A percentile compares a stretch with the other conserved stretches of the same genome.
phyloP scores from a whole-genome alignment of 2,329 filamentous ascomycete species.

The Cladophialophora psammophila region DNA sequence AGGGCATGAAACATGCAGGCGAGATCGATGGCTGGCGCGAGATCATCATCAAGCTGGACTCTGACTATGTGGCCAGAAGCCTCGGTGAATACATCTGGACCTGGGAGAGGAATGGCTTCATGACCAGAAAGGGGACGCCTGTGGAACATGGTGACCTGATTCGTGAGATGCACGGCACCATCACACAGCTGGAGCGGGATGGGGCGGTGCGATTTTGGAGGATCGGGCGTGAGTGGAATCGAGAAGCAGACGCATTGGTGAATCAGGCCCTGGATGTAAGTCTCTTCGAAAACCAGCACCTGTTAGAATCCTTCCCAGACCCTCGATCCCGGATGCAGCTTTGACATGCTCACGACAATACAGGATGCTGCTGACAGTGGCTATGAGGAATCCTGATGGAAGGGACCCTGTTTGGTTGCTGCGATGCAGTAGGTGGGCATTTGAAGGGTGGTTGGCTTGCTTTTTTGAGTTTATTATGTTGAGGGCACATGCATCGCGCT shows the following conservation, averaged over 20 bases:
- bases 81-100: conserved; percentile 52
- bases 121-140: conserved; percentile 41
- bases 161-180: conserved; percentile 53
- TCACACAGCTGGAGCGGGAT: conserved; percentile 48
- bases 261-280: conserved; percentile 42
- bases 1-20: conserved; percentile 28
- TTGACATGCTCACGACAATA: not conserved
- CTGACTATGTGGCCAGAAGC: conserved; percentile 59
- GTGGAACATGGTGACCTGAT: conserved; percentile 64
- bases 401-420: not conserved
- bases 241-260: conserved; percentile 51
- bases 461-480: not conserved
- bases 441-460: not conserved
- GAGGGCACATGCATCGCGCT: not conserved
- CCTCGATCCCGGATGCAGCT: not conserved
- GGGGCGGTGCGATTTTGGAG: conserved; percentile 58
- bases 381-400: not conserved
- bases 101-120: conserved; percentile 59
- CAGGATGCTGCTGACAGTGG: not conserved
- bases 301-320: not conserved
- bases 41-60: conserved; percentile 64
- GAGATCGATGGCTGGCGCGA: conserved; percentile 44
- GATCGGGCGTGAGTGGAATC: conserved; percentile 56
- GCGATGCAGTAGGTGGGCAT: not conserved
- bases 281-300: not conserved